phyloP scores from a whole-genome alignment of 176 grass and related monocot species.

The Poa pratensis region DNA sequence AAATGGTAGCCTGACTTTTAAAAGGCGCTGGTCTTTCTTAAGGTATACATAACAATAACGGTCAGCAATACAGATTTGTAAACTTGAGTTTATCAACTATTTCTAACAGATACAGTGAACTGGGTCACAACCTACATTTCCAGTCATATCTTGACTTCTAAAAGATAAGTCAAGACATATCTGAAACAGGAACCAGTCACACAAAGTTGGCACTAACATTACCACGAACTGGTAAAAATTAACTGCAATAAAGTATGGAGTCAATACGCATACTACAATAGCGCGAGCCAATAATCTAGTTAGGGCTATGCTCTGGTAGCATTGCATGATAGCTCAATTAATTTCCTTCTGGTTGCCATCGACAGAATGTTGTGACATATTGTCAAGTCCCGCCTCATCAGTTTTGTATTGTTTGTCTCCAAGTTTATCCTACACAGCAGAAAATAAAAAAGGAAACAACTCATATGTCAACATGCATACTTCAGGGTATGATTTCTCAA shows the following conservation, averaged over 20 bases:
- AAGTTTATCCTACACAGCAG: slow-evolving; percentile 73
- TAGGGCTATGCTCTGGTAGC: slow-evolving; percentile 57
- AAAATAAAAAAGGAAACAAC: slow-evolving; percentile 24
- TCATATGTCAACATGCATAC: slow-evolving; percentile 17
- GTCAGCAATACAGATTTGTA: slow-evolving; percentile 57
- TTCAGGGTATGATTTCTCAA: slow-evolving; percentile 15
- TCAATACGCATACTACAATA: slow-evolving; percentile 70
- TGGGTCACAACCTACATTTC: slow-evolving; percentile 59
- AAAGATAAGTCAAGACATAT: slow-evolving; percentile 92
- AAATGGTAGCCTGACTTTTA: slow-evolving; percentile 48
- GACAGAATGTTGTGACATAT: slow-evolving; percentile 56
- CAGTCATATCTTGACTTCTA: slow-evolving; percentile 67
- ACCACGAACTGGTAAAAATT: slow-evolving; percentile 62
- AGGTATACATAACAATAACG: slow-evolving; percentile 64
- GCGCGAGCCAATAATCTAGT: slow-evolving; percentile 68
- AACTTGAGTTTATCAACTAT: slow-evolving; percentile 55
- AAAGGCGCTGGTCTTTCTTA: slow-evolving; percentile 42
- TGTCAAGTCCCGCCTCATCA: slow-evolving; percentile 63
- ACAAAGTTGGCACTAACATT: slow-evolving; percentile 59
- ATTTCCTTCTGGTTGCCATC: slow-evolving; percentile 56
- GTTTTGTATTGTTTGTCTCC: slow-evolving; percentile 61
- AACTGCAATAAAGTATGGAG: slow-evolving; percentile 60
- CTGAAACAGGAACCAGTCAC: slow-evolving; percentile 65
- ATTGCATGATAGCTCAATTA: slow-evolving; percentile 52
- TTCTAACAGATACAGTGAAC: slow-evolving; percentile 66